Percentiles rank a stretch among this genome's conserved stretches.
Conservation (phyloP, 805 yeast genomes). For the Metschnikowia similis region DNA sequence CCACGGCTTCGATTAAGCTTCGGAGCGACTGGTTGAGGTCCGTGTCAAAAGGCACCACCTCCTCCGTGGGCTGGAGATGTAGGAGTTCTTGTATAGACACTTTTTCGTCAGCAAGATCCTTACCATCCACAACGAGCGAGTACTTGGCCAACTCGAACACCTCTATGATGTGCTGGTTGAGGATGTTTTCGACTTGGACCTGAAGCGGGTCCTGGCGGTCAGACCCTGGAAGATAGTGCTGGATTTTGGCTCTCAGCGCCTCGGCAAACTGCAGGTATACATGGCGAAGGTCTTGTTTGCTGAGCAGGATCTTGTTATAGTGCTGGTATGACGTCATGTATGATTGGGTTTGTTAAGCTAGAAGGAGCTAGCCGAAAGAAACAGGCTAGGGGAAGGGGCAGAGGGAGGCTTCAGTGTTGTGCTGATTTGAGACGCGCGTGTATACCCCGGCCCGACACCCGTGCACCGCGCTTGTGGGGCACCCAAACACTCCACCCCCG, state of each 20-base stretch:
- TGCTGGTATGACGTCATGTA: conserved; percentile 21
- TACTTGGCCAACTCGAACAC: conserved; percentile 55
- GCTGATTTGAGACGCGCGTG: neutral
- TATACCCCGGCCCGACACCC: no score
- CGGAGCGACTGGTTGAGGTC: conserved; percentile 59
- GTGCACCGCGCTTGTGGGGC: no score
- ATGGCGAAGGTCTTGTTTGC: conserved; percentile 49
- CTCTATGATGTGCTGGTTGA: conserved; percentile 46
- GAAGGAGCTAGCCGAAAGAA: neutral
- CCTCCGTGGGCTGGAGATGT: conserved; percentile 28
- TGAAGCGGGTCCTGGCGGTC: conserved; percentile 43
- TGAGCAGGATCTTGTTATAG: conserved; percentile 44
- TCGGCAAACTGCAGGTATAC: conserved; percentile 42
- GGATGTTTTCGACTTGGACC: conserved; percentile 36
- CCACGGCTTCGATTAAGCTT: conserved; percentile 54
- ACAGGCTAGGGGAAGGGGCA: no score
- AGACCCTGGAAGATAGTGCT: conserved; percentile 44
- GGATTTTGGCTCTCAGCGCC: conserved; percentile 43
- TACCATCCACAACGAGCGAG: conserved; percentile 58
- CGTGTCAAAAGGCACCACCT: conserved; percentile 68
- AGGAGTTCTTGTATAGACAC: conserved; percentile 22
- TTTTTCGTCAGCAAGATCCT: conserved; percentile 27
- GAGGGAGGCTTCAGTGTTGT: neutral
- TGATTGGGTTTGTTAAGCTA: neutral
- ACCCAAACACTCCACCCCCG: no score